Evolutionary conservation across 805 yeast species (phyloP).

Genomic region (Teunomyces lycoperdinae): DNA sequence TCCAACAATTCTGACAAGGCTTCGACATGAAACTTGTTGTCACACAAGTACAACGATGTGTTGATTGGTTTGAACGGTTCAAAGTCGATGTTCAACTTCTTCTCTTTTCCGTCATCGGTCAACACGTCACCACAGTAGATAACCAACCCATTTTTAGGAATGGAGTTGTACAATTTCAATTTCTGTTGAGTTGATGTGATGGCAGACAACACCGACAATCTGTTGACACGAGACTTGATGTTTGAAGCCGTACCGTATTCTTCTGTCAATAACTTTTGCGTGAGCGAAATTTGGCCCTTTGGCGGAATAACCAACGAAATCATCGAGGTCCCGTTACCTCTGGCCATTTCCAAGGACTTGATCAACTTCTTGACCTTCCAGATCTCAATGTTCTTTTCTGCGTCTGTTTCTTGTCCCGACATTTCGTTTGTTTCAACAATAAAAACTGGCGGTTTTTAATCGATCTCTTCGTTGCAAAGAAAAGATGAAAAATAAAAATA

Average conservation of each 20-base stretch:
- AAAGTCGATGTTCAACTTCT: slow-evolving; percentile 93
- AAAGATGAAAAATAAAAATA: not conserved
- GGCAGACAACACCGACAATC: slow-evolving; percentile 92
- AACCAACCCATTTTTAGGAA: slow-evolving; percentile 94
- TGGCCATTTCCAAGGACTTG: slow-evolving; percentile 82
- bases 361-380: slow-evolving; percentile 97
- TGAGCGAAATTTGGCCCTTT: slow-evolving; percentile 84
- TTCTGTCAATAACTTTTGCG: slow-evolving; percentile 90
- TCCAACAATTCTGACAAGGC: slow-evolving; percentile 91
- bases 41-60: slow-evolving; percentile 92
- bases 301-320: slow-evolving; percentile 96
- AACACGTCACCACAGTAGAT: slow-evolving; percentile 97
- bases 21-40: slow-evolving; percentile 97
- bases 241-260: slow-evolving; percentile 99
- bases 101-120: slow-evolving; percentile 96
- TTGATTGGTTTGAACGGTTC: slow-evolving; percentile 99
- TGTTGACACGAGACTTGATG: slow-evolving; percentile 95
- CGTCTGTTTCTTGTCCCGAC: slow-evolving; percentile 49
- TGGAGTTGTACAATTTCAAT: slow-evolving; percentile 80
- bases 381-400: slow-evolving; percentile 93
- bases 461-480: not conserved
- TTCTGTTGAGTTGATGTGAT: slow-evolving; percentile 98
- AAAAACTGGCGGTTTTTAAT: not conserved
- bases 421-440: slow-evolving; percentile 8
- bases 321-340: slow-evolving; percentile 99